Conservation (phyloP, 768 basidiomycete species). For the Termitomyces titanicus region DNA sequence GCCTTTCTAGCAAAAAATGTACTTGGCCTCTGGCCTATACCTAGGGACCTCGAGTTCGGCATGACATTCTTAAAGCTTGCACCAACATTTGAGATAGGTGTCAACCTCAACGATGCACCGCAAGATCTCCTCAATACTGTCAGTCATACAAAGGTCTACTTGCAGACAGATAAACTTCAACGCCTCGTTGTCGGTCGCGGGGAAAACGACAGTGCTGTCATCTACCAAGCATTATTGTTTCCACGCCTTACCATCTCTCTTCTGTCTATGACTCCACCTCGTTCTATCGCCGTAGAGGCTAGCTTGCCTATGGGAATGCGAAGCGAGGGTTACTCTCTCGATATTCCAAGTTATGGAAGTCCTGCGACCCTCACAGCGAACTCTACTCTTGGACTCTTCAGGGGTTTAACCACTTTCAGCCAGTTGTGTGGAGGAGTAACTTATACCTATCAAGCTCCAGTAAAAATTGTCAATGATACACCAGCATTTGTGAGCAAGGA, state of each 20-base stretch:
- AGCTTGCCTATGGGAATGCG: constrained; percentile 44
- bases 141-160: constrained; percentile 36
- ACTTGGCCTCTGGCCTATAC: constrained; percentile 45
- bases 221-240: constrained; percentile 39
- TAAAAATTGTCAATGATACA: constrained; percentile 52
- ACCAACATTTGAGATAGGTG: constrained; percentile 44
- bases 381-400: constrained; percentile 61
- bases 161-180: constrained; percentile 55
- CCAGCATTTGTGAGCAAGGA: constrained; percentile 57
- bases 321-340: constrained; percentile 59
- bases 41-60: constrained; percentile 41
- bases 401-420: constrained; percentile 75
- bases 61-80: constrained; percentile 43
- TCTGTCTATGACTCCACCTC: constrained; percentile 21
- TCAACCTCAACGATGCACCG: constrained; percentile 40
- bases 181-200: constrained; percentile 61
- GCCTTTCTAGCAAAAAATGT: constrained; percentile 8
- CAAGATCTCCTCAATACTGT: constrained; percentile 59
- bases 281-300: constrained; percentile 50
- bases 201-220: constrained; percentile 34
- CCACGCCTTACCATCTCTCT: constrained; percentile 42
- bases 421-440: constrained; percentile 52
- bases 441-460: constrained; percentile 54
- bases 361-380: constrained; percentile 55
- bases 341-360: constrained; percentile 49